Base-by-base conservation (phyloP, 805 yeast species). In the Pichia phayaonensis region DNA sequence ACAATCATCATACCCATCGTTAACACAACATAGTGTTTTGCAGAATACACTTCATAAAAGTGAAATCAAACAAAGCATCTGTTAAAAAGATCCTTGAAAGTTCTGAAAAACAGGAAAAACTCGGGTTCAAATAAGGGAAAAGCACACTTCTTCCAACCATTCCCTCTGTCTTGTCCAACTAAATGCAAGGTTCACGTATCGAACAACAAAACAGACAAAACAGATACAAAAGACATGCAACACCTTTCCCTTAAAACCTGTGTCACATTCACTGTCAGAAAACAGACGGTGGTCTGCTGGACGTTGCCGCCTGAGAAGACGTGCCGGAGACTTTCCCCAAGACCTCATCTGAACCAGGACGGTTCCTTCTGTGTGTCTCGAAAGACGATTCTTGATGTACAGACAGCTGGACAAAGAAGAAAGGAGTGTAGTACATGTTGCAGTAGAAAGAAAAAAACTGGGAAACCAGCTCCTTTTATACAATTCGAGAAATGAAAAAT, bases 261-360 rank as follows among this genome's bases (percentile, higher is more conserved):
- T 7, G 7, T 6, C 12, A 24, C 27, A 24, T 24, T 34, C 7
- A 2, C 38, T 34, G 11, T 16, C 10, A n/a, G 38, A 34, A 34
- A 34, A 8, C 38, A 34, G 38, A 34, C 38, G 46, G 46, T 42
- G 55, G 48, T 48, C 57, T 56, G 54, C 45, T 55, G 47, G 56
- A 49, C 61, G 62, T 59, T 59, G 53, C 62, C 62, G 61, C 56
- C 61, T 58, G 61, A 58, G 31, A 58, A n/a, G 27, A 38, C 26
- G 44, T 52, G 59, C 62, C 62, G 62, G 62, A 59, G 62, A 59
- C 62, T 59, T 59, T 55, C 62, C 62, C 62, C 61, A 57, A 57
- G 62, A 55, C 59, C 23, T n/a, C 3, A 10, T 8, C 11, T 49
- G 51, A 29, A 27, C 36, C 29, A 22, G 20, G 11, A 2, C 12